A percentile compares a stretch with the other conserved stretches of the same genome.
Conservation (phyloP, 139 green algal genomes). For the Marvania coccoides region DNA sequence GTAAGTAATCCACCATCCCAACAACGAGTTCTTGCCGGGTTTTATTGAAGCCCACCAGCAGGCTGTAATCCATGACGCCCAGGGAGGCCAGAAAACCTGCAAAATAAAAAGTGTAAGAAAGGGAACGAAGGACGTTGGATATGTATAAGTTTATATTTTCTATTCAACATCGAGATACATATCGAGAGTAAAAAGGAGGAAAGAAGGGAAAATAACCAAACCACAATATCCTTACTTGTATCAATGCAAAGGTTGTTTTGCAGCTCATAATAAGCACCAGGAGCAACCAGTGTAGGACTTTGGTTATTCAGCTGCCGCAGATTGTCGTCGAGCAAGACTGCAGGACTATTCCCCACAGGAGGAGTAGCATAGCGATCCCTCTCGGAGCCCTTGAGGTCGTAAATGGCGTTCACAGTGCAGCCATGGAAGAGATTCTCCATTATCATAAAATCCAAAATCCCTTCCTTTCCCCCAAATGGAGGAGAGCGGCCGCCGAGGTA, state of each 20-base stretch:
- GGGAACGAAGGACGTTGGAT: too few species aligned
- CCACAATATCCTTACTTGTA: background rate
- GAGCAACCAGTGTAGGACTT: conserved; percentile 58
- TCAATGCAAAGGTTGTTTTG: conserved; percentile 22
- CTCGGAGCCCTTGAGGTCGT: conserved; percentile 86
- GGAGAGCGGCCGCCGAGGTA: conserved; percentile 12
- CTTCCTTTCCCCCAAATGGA: conserved; percentile 28
- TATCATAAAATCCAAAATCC: conserved; percentile 77
- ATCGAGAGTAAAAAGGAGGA: background rate
- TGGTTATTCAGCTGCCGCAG: conserved; percentile 61
- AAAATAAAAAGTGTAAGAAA: too few species aligned
- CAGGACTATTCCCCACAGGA: background rate
- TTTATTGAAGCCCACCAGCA: conserved; percentile 79
- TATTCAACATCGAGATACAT: too few species aligned
- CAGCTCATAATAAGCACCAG: conserved; percentile 15
- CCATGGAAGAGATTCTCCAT: conserved; percentile 95
- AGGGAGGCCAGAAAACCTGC: conserved; percentile 68
- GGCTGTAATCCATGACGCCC: conserved; percentile 95
- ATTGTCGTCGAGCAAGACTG: conserved; percentile 91
- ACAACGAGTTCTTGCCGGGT: conserved; percentile 60
- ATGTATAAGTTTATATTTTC: too few species aligned
- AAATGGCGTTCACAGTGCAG: conserved; percentile 61
- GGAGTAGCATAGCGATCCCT: conserved; percentile 36
- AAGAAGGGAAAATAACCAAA: background rate
- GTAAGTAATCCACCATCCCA: conserved; percentile 93